phyloP scores from a whole-genome alignment of 768 basidiomycete species.

The Tylopilus sp. region DNA sequence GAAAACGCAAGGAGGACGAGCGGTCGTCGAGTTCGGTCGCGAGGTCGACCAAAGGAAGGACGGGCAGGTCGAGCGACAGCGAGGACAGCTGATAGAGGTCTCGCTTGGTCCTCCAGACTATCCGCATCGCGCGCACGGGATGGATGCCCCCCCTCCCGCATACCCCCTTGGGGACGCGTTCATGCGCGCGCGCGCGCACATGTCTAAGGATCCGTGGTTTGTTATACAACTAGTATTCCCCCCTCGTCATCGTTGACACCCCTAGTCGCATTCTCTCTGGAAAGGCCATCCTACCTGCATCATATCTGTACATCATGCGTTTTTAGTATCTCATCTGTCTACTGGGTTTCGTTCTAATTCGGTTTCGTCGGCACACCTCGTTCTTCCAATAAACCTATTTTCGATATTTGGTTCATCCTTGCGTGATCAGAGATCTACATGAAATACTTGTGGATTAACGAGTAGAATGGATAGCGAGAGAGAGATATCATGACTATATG shows the following conservation, averaged over 20 bases:
- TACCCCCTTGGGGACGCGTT: slow-evolving; percentile 5
- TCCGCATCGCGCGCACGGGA: too few species aligned
- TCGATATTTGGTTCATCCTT: neutral
- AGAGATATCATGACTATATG: neutral
- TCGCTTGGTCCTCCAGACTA: too few species aligned
- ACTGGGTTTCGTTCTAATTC: slow-evolving; percentile 12
- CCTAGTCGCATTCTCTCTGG: slow-evolving; percentile 5
- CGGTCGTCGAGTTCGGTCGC: slow-evolving; percentile 5
- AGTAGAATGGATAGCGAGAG: neutral
- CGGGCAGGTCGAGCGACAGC: slow-evolving; percentile 20
- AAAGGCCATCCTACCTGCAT: neutral
- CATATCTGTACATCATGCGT: neutral
- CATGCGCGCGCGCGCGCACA: neutral
- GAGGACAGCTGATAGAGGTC: slow-evolving; percentile 22
- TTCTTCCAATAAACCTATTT: neutral
- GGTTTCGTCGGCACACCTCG: neutral
- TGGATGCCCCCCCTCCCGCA: too few species aligned
- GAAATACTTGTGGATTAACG: neutral
- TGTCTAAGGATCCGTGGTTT: slow-evolving; percentile 1
- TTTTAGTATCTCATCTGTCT: slow-evolving; percentile 4
- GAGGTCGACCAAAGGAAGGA: slow-evolving; percentile 1
- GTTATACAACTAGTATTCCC: slow-evolving; percentile 18
- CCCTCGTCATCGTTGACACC: neutral
- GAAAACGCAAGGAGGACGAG: slow-evolving; percentile 28
- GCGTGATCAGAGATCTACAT: neutral